These are phyloP conservation scores for Talaromyces proteolyticus DNA, from an alignment of 495 filamentous ascomycete species.

Conservation along the genomic window DNA sequence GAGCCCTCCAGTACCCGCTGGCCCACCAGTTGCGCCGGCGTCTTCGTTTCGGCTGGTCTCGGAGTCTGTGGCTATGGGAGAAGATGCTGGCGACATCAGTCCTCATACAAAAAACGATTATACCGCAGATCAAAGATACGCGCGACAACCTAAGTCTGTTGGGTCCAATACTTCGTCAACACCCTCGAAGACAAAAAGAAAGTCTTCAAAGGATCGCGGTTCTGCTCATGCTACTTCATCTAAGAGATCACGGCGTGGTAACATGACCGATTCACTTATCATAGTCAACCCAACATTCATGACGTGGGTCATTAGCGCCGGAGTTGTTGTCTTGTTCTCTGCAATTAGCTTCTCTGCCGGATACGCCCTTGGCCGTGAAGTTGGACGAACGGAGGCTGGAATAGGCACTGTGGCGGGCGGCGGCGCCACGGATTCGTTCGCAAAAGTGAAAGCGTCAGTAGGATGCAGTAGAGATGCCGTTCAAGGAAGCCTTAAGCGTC, in stretches of 20 bases:
- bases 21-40: constrained; percentile 31
- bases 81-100: constrained; percentile 22
- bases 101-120: constrained; percentile 10
- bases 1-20: constrained; percentile 13
- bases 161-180: constrained; percentile 9
- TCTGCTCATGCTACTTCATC: constrained; percentile 23
- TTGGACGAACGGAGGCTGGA: constrained; percentile 60
- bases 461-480: constrained; percentile 39
- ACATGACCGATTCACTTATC: constrained; percentile 17
- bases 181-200: constrained; percentile 41
- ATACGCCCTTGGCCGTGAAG: constrained; percentile 81
- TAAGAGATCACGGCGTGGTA: constrained; percentile 50
- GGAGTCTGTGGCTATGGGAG: constrained; percentile 64
- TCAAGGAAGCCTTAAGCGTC: constrained; percentile 33
- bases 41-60: constrained; percentile 59
- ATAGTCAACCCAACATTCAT: constrained; percentile 61
- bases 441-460: constrained; percentile 25
- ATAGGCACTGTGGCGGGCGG: constrained; percentile 24
- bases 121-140: constrained; percentile 3
- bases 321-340: constrained; percentile 84
- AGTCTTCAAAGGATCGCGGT: constrained; percentile 48
- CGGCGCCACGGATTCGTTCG: constrained; percentile 18
- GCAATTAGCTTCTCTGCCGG: constrained; percentile 92
- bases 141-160: constrained; percentile 19
- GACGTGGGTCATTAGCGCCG: constrained; percentile 88